Percentiles rank a stretch among this genome's conserved stretches.
phyloP scores from a whole-genome alignment of 495 filamentous ascomycete species.

The Lophiostoma macrostomum region DNA sequence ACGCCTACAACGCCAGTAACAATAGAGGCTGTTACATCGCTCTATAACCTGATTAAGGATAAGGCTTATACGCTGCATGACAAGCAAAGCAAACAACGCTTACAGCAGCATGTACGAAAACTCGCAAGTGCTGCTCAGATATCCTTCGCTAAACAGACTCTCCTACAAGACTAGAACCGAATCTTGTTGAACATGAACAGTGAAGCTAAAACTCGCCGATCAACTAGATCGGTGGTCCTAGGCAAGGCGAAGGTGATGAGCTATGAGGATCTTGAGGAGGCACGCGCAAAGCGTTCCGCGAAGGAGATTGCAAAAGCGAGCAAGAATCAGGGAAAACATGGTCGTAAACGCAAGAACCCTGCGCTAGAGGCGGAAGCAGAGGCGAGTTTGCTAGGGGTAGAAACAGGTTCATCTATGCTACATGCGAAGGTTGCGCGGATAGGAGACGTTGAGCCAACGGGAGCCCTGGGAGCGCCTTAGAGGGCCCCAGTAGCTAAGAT shows the following conservation, averaged over 20 bases:
- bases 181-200: slow-evolving; percentile 6
- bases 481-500: slow-evolving; percentile 16
- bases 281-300: background rate
- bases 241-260: slow-evolving; percentile 3
- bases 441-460: slow-evolving; percentile 4
- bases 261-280: slow-evolving; percentile 3
- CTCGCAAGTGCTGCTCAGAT: slow-evolving; percentile 9
- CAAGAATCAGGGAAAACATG: background rate
- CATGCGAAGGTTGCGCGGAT: slow-evolving; percentile 5
- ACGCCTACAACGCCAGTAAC: background rate
- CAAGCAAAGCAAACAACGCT: background rate
- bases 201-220: slow-evolving; percentile 9
- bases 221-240: slow-evolving; percentile 5
- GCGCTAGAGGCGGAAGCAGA: slow-evolving; percentile 9
- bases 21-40: background rate
- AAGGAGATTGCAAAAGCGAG: slow-evolving; percentile 4
- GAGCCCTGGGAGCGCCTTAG: background rate
- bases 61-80: background rate
- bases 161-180: background rate
- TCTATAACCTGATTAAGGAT: background rate
- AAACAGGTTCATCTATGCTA: slow-evolving; percentile 12
- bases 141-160: slow-evolving; percentile 10
- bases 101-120: slow-evolving; percentile 5
- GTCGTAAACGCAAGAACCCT: slow-evolving; percentile 6
- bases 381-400: background rate